phyloP scores from a whole-genome alignment of 164 flowering plant species.

The Aristolochia fimbriata region DNA sequence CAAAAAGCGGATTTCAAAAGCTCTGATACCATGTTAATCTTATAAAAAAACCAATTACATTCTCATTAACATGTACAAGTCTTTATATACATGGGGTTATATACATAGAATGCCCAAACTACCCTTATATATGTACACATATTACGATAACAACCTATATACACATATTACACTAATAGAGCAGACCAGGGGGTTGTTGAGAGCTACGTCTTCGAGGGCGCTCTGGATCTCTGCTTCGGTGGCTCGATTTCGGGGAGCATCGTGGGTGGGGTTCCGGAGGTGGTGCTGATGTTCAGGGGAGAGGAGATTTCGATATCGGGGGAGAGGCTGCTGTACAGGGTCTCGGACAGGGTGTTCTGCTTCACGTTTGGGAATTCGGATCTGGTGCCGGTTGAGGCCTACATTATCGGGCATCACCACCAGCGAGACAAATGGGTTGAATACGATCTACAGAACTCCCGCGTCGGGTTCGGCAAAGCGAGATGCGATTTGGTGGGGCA shows the following conservation, averaged over 20 bases:
- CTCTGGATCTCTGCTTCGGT: constrained; percentile 66
- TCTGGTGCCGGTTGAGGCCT: constrained; percentile 54
- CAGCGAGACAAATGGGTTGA: constrained; percentile 90
- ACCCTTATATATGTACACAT: too few relatives aligned
- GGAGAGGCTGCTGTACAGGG: constrained; percentile 51
- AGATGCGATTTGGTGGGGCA: constrained; percentile 51
- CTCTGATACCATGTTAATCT: too few relatives aligned
- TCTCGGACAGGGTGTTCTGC: constrained; percentile 52
- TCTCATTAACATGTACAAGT: too few relatives aligned
- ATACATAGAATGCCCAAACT: too few relatives aligned
- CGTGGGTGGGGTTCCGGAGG: constrained; percentile 35
- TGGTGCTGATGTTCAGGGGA: constrained; percentile 59
- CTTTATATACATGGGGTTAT: too few relatives aligned
- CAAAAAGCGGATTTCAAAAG: too few relatives aligned
- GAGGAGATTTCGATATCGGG: constrained; percentile 64
- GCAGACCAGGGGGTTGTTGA: constrained; percentile 35
- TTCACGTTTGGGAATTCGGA: constrained; percentile 88
- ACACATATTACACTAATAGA: too few relatives aligned
- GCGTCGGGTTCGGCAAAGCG: constrained; percentile 61
- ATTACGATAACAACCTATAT: too few relatives aligned
- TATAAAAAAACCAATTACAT: too few relatives aligned
- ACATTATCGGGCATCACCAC: constrained; percentile 75
- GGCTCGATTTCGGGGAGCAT: constrained; percentile 19
- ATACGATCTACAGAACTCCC: constrained; percentile 48
- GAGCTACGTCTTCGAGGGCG: constrained; percentile 55